Evolutionary conservation across 352 stramenopile species (phyloP).

Genomic region (Phytophthora multivora): DNA sequence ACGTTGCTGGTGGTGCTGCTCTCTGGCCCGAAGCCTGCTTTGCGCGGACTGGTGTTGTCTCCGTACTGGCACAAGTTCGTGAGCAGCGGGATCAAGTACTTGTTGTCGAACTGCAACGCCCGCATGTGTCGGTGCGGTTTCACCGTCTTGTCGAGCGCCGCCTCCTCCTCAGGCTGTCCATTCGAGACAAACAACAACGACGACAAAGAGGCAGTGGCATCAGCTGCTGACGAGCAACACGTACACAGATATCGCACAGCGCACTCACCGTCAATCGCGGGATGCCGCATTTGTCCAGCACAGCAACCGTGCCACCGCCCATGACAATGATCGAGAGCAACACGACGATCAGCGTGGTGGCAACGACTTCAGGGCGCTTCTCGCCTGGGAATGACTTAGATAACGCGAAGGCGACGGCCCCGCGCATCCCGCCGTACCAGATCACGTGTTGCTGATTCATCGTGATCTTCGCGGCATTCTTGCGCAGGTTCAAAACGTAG

Average conservation of each 20-base stretch:
- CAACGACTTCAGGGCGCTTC: conserved; percentile 86
- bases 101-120: conserved; percentile 86
- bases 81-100: conserved; percentile 83
- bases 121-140: conserved; percentile 85
- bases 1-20: conserved; percentile 54
- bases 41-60: conserved; percentile 33
- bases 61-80: conserved; percentile 73
- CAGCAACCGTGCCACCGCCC: conserved; percentile 88
- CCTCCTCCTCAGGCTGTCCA: conserved; percentile 68
- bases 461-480: conserved; percentile 68
- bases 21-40: conserved; percentile 39
- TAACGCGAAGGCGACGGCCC: conserved; percentile 92
- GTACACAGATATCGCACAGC: neutral
- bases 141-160: conserved; percentile 75
- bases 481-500: conserved; percentile 66
- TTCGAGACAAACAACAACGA: conserved; percentile 21
- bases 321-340: conserved; percentile 92
- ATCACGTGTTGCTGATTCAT: conserved; percentile 94
- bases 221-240: conserved; percentile 5
- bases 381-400: conserved; percentile 90
- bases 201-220: conserved; percentile 1
- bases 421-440: conserved; percentile 93
- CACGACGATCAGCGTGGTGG: conserved; percentile 93
- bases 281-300: conserved; percentile 89
- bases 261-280: conserved; percentile 71